Percentiles rank a stretch among this genome's conserved stretches.
Evolutionary conservation across 768 basidiomycete genomes (phyloP).

Genomic region (Crucibulum laeve): DNA sequence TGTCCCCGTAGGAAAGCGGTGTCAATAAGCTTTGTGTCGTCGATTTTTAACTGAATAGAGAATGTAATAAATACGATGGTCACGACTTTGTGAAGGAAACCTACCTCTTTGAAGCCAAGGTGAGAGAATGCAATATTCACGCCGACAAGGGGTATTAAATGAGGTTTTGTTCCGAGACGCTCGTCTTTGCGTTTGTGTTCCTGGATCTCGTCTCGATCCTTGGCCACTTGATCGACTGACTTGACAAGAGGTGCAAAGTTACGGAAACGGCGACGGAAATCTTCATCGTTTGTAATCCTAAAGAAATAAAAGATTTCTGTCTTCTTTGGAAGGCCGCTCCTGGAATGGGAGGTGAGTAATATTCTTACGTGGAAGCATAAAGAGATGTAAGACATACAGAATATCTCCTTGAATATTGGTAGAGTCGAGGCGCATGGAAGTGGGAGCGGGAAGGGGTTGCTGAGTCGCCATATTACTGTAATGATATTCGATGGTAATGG

Average conservation of each 20-base stretch:
- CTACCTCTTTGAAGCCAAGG: slow-evolving; percentile 37
- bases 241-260: slow-evolving; percentile 40
- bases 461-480: neutral
- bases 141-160: slow-evolving; percentile 32
- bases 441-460: slow-evolving; percentile 5
- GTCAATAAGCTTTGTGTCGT: slow-evolving; percentile 33
- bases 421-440: slow-evolving; percentile 29
- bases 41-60: slow-evolving; percentile 29
- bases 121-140: slow-evolving; percentile 55
- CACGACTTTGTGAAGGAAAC: neutral
- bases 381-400: slow-evolving; percentile 26
- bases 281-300: slow-evolving; percentile 35
- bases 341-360: slow-evolving; percentile 13
- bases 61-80: neutral
- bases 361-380: neutral
- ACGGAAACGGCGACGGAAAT: slow-evolving; percentile 39
- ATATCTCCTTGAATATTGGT: slow-evolving; percentile 45
- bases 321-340: slow-evolving; percentile 53
- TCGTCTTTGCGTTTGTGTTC: slow-evolving; percentile 30
- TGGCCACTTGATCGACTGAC: slow-evolving; percentile 35
- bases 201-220: slow-evolving; percentile 33
- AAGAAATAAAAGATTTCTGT: slow-evolving; percentile 49
- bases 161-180: slow-evolving; percentile 11
- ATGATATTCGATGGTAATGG: no score
- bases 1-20: slow-evolving; percentile 37